Percentiles rank a stretch among this genome's conserved stretches.
Evolutionary conservation across 1,284 basidiomycete genomes (phyloP).

Genomic region (Amylostereum chailletii): DNA sequence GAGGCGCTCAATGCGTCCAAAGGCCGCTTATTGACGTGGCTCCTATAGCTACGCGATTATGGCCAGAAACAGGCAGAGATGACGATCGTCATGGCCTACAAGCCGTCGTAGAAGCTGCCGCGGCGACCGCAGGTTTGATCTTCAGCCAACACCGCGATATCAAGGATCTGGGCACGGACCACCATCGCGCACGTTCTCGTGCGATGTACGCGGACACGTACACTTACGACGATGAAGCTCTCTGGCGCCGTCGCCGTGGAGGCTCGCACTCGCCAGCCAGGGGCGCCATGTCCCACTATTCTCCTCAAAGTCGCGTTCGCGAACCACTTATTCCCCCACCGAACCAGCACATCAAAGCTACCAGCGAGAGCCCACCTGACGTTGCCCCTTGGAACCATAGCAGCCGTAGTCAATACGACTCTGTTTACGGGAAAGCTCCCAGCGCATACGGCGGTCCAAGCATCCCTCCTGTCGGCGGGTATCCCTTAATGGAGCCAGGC

Average conservation of each 20-base stretch:
- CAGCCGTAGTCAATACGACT: too few species aligned
- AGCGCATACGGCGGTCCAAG: too few species aligned
- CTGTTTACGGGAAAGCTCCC: too few species aligned
- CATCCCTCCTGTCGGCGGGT: too few species aligned
- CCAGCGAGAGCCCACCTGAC: too few species aligned
- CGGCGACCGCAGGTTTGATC: neutral
- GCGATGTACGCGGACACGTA: neutral
- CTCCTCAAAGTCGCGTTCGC: too few species aligned
- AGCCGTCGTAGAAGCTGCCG: neutral
- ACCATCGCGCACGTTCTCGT: neutral
- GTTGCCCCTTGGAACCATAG: too few species aligned
- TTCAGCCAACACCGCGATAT: neutral
- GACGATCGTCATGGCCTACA: neutral
- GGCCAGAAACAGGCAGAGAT: neutral
- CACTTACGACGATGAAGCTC: neutral
- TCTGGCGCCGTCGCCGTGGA: neutral
- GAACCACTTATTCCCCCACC: too few species aligned
- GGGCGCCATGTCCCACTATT: too few species aligned
- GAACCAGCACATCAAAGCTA: too few species aligned
- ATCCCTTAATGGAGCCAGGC: too few species aligned
- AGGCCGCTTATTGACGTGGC: neutral
- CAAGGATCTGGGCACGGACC: neutral
- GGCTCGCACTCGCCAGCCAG: too few species aligned
- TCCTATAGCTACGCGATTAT: neutral
- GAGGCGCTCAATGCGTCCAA: neutral